These are phyloP conservation scores for Lachancea thermotolerans DNA, from an alignment of 805 yeast genomes.

Conservation along the genomic window DNA sequence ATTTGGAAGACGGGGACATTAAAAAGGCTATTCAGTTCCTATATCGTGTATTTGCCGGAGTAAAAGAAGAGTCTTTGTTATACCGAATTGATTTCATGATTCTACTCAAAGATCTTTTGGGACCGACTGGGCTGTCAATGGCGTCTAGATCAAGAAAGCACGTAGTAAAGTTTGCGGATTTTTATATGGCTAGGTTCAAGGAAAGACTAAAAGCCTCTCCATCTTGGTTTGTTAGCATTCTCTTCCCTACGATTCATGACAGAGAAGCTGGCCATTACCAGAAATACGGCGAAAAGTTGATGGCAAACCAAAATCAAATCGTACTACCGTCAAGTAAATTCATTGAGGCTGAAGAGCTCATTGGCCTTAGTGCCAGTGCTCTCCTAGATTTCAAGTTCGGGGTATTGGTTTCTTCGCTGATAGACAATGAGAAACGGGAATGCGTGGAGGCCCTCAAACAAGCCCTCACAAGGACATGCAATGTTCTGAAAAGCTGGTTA, in stretches of 20 bases:
- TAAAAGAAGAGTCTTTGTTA: constrained; percentile 50
- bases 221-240: constrained; percentile 51
- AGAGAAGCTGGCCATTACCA: constrained; percentile 42
- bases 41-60: constrained; percentile 59
- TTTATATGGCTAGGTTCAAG: constrained; percentile 56
- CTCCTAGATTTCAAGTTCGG: constrained; percentile 26
- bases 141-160: constrained; percentile 46
- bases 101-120: constrained; percentile 46
- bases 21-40: constrained; percentile 62
- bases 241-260: constrained; percentile 54
- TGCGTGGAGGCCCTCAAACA: constrained; percentile 15
- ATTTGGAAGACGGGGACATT: constrained; percentile 52
- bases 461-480: constrained; percentile 16
- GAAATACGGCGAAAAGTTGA: constrained; percentile 34
- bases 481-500: constrained; percentile 15
- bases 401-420: constrained; percentile 27
- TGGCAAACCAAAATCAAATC: constrained; percentile 2
- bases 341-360: constrained; percentile 19
- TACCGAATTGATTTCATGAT: constrained; percentile 71
- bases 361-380: constrained; percentile 17
- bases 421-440: constrained; percentile 27
- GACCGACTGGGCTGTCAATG: constrained; percentile 44
- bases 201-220: constrained; percentile 45
- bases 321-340: constrained; percentile 24
- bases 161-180: constrained; percentile 56